Base-by-base conservation (phyloP, 371 early-diverging fungal species). In the Lichtheimia hyalospora region DNA sequence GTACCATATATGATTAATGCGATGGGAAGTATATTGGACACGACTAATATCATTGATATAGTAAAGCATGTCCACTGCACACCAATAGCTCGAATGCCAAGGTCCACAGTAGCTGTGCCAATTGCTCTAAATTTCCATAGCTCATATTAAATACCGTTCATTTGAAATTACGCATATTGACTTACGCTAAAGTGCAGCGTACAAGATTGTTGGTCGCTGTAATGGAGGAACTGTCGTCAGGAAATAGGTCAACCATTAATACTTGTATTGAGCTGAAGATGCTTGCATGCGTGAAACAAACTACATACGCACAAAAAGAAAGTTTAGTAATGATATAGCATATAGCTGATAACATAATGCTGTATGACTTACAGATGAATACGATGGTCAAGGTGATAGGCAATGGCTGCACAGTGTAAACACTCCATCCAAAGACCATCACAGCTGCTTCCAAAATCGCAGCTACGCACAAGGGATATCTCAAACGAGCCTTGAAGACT, bases 141-240 rank as follows among this genome's bases (percentile, higher is more conserved):
- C 2, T 34, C 34, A 34, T 34, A 8, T 34, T 34, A 34, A 10
- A 8, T 10, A 34, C 2, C 34, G 2, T 10, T 34, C 2, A 8
- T 34, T 34, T 34, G 2, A 7, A 8, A 10, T 6, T 8, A 34
- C 2, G 34, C 6, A 6, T 1, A 2, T 34, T 34, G 23, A 44
- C 43, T 54, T 57, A 71, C 70, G 71, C 71, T 2, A 74, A 54
- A 14, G 69, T 44, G 34, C 71, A 73, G 12, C 73, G 71, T 2
- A 66, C 61, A 8, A 76, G 43, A 14, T 76, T 76, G 43, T 68
- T 76, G 15, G 71, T 53, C 5, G 77, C 77, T 13, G 77, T 73
- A 39, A 73, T 70, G 27, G 77, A 66, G 3, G 77, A 73, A 20
- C 21, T 28, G 16, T 23, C n/a, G 16, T 7, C 23, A 28, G 52